A percentile compares a stretch with the other conserved stretches of the same genome.
These are phyloP conservation scores for Naganishia cerealis DNA, from an alignment of 1,284 basidiomycete species.

Conservation along the genomic window DNA sequence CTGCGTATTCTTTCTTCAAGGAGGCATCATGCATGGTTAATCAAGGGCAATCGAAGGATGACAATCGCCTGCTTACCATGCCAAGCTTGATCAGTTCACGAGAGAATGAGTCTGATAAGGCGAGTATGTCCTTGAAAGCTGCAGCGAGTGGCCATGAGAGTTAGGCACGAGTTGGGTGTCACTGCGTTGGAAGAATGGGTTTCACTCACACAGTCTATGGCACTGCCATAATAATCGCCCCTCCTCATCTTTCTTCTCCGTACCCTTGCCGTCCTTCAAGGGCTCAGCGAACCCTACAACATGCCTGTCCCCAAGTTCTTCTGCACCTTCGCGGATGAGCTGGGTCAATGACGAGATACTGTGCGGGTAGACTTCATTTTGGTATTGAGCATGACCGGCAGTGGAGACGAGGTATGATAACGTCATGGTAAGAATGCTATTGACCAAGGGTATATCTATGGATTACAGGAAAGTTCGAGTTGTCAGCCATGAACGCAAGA, in stretches of 20 bases:
- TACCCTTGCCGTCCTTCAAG: slow-evolving; percentile 11
- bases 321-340: slow-evolving; percentile 49
- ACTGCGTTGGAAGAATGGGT: not conserved
- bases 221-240: slow-evolving; percentile 35
- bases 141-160: not conserved
- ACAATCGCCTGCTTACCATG: not conserved
- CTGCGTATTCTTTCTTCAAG: slow-evolving; percentile 25
- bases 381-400: slow-evolving; percentile 44
- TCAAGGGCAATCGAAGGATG: not conserved
- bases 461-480: not conserved
- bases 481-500: too few species aligned
- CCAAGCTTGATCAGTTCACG: slow-evolving; percentile 35
- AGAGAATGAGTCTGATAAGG: slow-evolving; percentile 30
- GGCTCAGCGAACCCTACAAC: slow-evolving; percentile 51
- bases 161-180: slow-evolving; percentile 1
- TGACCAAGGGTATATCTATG: not conserved
- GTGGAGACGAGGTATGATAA: slow-evolving; percentile 50
- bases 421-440: slow-evolving; percentile 31
- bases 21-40: not conserved
- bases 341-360: slow-evolving; percentile 47
- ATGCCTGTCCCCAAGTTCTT: slow-evolving; percentile 42
- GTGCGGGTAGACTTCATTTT: slow-evolving; percentile 46
- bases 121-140: slow-evolving; percentile 28
- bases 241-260: not conserved
- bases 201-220: slow-evolving; percentile 44